Percentiles rank a stretch among this genome's conserved stretches.
Evolutionary conservation across 2,329 filamentous ascomycete species (phyloP).

Genomic region (Aspergillus candidus): DNA sequence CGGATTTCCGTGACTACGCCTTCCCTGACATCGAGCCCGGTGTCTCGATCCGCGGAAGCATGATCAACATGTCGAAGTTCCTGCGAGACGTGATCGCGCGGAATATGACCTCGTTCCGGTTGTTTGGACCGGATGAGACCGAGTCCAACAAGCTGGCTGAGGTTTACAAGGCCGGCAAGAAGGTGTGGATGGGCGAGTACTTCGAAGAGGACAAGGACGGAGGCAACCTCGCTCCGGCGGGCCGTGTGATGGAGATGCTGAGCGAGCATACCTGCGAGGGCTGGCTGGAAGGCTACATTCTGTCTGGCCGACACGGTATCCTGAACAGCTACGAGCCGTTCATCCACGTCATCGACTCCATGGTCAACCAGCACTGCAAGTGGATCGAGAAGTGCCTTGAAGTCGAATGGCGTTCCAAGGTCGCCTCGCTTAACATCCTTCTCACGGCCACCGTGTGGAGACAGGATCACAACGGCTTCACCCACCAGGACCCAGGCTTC

Average conservation of each 20-base stretch:
- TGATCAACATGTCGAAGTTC: constrained; percentile 63
- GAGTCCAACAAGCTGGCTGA: constrained; percentile 70
- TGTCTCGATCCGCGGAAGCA: constrained; percentile 53
- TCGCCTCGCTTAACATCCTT: constrained; percentile 72
- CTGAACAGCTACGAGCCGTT: constrained; percentile 80
- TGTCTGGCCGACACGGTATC: constrained; percentile 68
- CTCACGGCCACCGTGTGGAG: constrained; percentile 74
- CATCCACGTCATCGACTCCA: constrained; percentile 75
- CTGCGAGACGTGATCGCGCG: constrained; percentile 60
- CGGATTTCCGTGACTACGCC: constrained; percentile 63
- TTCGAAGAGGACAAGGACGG: constrained; percentile 70
- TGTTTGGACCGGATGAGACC: constrained; percentile 75
- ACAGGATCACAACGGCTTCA: constrained; percentile 80
- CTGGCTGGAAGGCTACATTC: constrained; percentile 72
- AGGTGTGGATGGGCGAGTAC: constrained; percentile 74
- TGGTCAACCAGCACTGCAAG: constrained; percentile 83
- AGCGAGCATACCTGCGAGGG: constrained; percentile 74
- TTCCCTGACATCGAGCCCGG: constrained; percentile 58
- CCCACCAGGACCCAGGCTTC: constrained; percentile 75
- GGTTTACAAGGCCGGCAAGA: constrained; percentile 69
- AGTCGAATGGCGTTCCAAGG: constrained; percentile 67
- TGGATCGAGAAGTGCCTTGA: constrained; percentile 79
- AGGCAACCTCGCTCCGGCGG: constrained; percentile 62
- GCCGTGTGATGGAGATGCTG: constrained; percentile 78
- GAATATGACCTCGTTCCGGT: constrained; percentile 64